Conservation (phyloP, 176 grass and related monocot genomes). For the Carex pumila region DNA sequence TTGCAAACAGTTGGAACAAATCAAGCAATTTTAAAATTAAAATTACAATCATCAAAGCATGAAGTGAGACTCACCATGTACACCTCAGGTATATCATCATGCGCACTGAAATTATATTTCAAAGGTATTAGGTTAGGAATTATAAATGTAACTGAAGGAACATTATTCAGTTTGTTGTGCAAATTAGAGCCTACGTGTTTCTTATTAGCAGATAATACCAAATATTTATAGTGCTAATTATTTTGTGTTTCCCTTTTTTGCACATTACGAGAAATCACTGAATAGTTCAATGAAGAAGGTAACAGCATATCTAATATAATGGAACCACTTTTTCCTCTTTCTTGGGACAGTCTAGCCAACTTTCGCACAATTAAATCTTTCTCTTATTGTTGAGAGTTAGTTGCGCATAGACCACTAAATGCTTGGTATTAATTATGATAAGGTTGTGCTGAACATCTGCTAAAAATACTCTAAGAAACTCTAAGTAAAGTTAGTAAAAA, state of each 20-base stretch:
- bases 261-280: not conserved
- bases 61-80: constrained; percentile 60
- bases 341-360: not conserved
- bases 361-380: not conserved
- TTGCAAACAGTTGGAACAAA: constrained; percentile 11
- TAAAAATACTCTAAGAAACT: not conserved
- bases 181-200: not conserved
- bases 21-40: not conserved
- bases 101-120: constrained; percentile 40
- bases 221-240: not conserved
- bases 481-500: not conserved
- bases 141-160: not conserved
- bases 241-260: not conserved
- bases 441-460: not conserved
- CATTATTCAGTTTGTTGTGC: not conserved
- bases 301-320: not conserved
- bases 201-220: not conserved
- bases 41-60: not conserved
- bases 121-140: not conserved
- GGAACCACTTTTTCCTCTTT: not conserved
- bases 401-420: not conserved
- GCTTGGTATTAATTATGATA: not conserved
- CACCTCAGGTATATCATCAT: constrained; percentile 79
- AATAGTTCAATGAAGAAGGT: not conserved
- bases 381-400: not conserved